These are phyloP conservation scores for Ophiostoma novo-ulmi DNA, from an alignment of 2,329 filamentous ascomycete species.

Conservation along the genomic window DNA sequence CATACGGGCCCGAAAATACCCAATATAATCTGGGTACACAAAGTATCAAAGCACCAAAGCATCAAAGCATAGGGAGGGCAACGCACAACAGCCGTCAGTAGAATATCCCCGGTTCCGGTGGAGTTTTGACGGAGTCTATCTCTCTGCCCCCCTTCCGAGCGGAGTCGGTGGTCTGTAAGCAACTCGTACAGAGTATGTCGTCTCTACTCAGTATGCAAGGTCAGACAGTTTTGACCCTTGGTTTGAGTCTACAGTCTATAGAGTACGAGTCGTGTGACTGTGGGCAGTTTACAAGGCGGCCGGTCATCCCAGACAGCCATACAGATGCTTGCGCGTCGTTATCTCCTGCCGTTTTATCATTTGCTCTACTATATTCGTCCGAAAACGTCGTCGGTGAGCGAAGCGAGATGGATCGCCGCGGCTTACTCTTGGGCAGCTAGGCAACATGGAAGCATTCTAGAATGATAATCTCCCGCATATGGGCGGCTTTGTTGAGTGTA, in stretches of 20 bases:
- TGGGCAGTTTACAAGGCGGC: neutral
- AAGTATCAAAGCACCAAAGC: neutral
- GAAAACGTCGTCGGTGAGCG: neutral
- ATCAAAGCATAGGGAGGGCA: neutral
- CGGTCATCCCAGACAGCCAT: neutral
- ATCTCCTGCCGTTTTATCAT: neutral
- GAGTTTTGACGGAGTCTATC: neutral
- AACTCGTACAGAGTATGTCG: neutral
- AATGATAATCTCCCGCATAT: neutral
- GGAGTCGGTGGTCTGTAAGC: neutral
- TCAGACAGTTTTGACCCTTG: neutral
- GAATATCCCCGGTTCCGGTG: neutral
- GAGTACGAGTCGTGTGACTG: neutral
- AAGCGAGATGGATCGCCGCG: neutral
- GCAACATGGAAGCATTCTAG: constrained; percentile 1
- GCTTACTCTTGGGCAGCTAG: neutral
- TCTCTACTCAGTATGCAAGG: neutral
- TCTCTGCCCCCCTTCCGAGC: neutral
- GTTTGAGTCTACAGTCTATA: neutral
- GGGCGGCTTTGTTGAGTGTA: neutral
- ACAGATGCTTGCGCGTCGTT: neutral
- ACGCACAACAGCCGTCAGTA: neutral
- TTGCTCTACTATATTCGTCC: neutral
- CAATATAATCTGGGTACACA: neutral
- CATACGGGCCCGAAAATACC: constrained; percentile 5